Evolutionary conservation across 192 early-diverging fungal genomes (phyloP).

Genomic region (Dissophora globulifera): DNA sequence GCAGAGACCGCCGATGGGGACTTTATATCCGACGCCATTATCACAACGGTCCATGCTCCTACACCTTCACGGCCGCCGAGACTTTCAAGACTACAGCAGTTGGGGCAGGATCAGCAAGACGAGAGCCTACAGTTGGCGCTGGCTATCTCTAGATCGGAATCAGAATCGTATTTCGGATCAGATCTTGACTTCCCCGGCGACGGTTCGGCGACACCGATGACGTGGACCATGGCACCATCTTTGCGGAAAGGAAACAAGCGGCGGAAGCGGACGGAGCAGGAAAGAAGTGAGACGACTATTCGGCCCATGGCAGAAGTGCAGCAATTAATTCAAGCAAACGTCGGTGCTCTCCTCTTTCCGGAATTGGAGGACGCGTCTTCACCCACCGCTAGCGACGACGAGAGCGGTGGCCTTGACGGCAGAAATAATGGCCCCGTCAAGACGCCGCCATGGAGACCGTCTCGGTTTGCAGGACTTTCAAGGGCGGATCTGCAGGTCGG

Average conservation of each 20-base stretch:
- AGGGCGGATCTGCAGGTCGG: constrained; percentile 1
- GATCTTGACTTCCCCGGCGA: constrained; percentile 4
- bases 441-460: constrained; percentile 47
- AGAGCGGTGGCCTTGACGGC: not conserved
- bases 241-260: constrained; percentile 7
- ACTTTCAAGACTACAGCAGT: constrained; percentile 3
- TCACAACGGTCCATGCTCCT: constrained; percentile 25
- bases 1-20: constrained; percentile 26
- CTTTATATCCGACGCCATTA: constrained; percentile 41
- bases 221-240: constrained; percentile 18
- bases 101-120: constrained; percentile 39
- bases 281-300: constrained; percentile 35
- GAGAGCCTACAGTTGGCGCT: constrained; percentile 38
- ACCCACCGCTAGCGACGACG: not conserved
- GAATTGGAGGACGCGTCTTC: not conserved
- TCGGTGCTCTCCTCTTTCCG: constrained; percentile 35
- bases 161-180: not conserved
- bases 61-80: not conserved
- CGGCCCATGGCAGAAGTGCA: constrained; percentile 34
- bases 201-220: not conserved
- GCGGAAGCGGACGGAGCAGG: constrained; percentile 15
- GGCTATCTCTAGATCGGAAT: constrained; percentile 39
- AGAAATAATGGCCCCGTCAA: not conserved
- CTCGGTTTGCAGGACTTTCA: constrained; percentile 15
- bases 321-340: constrained; percentile 39